Percentiles rank a stretch among this genome's conserved stretches.
Conservation (phyloP, 768 basidiomycete species). For the Termitomyces sp. region DNA sequence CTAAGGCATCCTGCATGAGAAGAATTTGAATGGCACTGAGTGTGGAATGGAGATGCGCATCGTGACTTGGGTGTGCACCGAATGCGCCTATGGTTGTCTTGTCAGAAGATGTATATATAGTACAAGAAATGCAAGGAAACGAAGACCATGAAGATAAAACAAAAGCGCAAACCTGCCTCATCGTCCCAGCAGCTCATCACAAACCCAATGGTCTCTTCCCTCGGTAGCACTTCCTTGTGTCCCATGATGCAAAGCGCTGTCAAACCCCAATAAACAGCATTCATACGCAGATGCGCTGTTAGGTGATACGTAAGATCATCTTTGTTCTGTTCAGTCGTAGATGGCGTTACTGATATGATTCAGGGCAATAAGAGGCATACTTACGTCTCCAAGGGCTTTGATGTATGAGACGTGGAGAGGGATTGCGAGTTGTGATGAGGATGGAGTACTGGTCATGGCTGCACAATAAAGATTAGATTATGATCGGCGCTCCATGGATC, state of each 20-base stretch:
- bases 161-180: slow-evolving; percentile 53
- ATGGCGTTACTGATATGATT: background rate
- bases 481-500: background rate
- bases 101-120: background rate
- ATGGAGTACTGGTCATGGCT: slow-evolving; percentile 2
- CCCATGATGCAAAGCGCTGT: slow-evolving; percentile 83
- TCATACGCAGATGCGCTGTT: slow-evolving; percentile 89
- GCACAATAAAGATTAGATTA: background rate
- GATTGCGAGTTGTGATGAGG: slow-evolving; percentile 23
- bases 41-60: slow-evolving; percentile 83
- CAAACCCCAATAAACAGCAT: slow-evolving; percentile 96
- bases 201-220: slow-evolving; percentile 81
- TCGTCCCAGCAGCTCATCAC: slow-evolving; percentile 97
- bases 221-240: slow-evolving; percentile 68
- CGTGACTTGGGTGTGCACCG: slow-evolving; percentile 89
- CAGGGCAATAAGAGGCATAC: slow-evolving; percentile 6
- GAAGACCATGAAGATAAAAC: background rate
- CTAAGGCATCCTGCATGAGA: slow-evolving; percentile 74
- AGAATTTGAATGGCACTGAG: slow-evolving; percentile 92
- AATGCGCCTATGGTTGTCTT: slow-evolving; percentile 63
- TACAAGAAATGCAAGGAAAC: background rate
- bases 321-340: slow-evolving; percentile 45
- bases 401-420: slow-evolving; percentile 73
- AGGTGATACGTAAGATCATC: slow-evolving; percentile 87
- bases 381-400: slow-evolving; percentile 64